phyloP scores from a whole-genome alignment of 1,284 basidiomycete genomes.

The Tilletia horrida region DNA sequence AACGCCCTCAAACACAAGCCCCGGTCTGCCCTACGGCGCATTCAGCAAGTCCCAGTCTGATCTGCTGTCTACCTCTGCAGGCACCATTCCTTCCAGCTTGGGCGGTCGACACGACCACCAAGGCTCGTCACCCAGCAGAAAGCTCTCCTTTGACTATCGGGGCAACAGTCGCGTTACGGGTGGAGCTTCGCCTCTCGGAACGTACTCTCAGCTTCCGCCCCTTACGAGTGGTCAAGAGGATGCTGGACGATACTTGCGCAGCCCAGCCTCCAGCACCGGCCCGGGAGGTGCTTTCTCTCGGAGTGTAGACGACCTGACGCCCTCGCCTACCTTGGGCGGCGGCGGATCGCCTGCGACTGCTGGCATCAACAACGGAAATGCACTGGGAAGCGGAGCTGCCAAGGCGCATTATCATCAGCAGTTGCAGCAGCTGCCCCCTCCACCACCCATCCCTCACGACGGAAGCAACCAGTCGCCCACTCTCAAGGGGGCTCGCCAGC shows the following conservation, averaged over 20 bases:
- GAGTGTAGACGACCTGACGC: conserved; percentile 43
- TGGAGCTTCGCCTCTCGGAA: conserved; percentile 7
- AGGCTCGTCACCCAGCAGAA: conserved; percentile 23
- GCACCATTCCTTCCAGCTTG: not conserved
- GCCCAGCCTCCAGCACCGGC: conserved; percentile 28
- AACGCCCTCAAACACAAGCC: conserved; percentile 9
- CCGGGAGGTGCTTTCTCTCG: conserved; percentile 30
- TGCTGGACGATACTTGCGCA: conserved; percentile 39
- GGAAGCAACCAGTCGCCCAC: conserved; percentile 6
- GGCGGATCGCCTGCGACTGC: no score
- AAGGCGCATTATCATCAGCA: conserved; percentile 16
- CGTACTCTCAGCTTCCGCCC: conserved; percentile 30
- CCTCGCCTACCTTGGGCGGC: not conserved
- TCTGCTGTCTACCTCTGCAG: conserved; percentile 25
- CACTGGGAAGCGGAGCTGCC: not conserved
- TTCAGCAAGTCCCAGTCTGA: conserved; percentile 44
- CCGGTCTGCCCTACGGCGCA: conserved; percentile 22
- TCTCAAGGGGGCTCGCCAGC: not conserved
- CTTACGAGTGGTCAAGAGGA: conserved; percentile 13
- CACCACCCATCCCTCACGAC: conserved; percentile 11
- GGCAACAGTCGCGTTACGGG: not conserved
- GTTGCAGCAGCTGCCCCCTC: not conserved
- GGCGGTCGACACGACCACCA: not conserved
- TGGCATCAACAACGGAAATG: not conserved
- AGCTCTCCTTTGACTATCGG: conserved; percentile 23